These are phyloP conservation scores for Asterophora parasitica DNA, from an alignment of 768 basidiomycete genomes.

Conservation along the genomic window DNA sequence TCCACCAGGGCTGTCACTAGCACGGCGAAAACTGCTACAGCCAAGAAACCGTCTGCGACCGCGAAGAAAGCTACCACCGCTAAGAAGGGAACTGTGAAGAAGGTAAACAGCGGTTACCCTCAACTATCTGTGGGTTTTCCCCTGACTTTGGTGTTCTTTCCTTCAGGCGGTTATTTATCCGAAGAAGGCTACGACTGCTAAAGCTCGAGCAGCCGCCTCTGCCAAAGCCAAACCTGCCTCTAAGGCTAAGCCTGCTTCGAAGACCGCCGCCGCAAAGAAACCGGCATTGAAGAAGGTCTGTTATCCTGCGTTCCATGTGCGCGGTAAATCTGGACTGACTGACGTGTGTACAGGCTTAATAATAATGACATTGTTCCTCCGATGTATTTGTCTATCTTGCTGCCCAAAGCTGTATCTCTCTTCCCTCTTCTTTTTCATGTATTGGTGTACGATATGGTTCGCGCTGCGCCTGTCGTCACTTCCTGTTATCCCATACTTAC, in stretches of 20 bases:
- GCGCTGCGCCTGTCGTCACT: background rate
- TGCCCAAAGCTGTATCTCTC: too few species aligned
- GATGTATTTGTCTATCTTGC: background rate
- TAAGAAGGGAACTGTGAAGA: conserved; percentile 53
- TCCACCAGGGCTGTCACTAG: conserved; percentile 16
- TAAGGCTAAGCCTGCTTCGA: conserved; percentile 20
- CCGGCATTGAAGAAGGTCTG: conserved; percentile 18
- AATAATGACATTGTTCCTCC: background rate
- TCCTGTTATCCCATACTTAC: background rate
- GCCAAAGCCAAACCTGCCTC: conserved; percentile 25
- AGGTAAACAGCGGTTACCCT: conserved; percentile 32
- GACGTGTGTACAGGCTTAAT: background rate
- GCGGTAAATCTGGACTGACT: background rate
- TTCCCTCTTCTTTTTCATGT: background rate
- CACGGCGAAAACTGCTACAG: conserved; percentile 20
- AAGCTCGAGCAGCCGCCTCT: conserved; percentile 25
- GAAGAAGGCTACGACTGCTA: conserved; percentile 22
- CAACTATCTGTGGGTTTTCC: background rate
- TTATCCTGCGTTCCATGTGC: background rate
- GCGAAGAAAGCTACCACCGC: conserved; percentile 28
- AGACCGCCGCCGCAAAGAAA: conserved; percentile 20
- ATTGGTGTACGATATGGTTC: background rate
- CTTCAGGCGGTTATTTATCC: conserved; percentile 34
- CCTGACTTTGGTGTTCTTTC: background rate
- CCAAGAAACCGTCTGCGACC: conserved; percentile 21